Evolutionary conservation across 2,329 filamentous ascomycete species (phyloP).

Genomic region (Diaporthe sp.): DNA sequence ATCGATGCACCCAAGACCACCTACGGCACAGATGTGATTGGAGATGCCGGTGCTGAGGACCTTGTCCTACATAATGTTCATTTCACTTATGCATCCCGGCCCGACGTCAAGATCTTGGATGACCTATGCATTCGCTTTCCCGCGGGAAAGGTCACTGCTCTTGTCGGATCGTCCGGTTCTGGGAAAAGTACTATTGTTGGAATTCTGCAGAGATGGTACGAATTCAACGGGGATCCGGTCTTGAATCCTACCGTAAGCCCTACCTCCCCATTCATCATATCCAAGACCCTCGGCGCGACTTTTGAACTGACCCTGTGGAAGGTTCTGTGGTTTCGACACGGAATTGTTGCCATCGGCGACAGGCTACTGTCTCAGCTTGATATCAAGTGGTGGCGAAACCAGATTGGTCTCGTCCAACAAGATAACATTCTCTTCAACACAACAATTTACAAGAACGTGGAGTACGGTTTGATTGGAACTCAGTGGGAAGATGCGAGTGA

Average conservation of each 20-base stretch:
- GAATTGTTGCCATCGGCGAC: conserved; percentile 16
- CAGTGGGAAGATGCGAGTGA: conserved; percentile 52
- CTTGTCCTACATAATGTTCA: conserved; percentile 73
- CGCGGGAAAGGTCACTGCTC: conserved; percentile 81
- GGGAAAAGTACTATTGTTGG: conserved; percentile 86
- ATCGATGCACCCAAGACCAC: conserved; percentile 57
- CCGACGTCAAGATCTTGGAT: conserved; percentile 61
- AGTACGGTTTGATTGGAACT: conserved; percentile 61
- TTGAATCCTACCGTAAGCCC: conserved; percentile 26
- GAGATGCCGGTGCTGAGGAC: conserved; percentile 56
- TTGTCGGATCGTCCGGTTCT: conserved; percentile 85
- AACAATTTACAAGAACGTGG: conserved; percentile 66
- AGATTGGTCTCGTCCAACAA: conserved; percentile 59
- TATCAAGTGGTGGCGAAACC: conserved; percentile 68
- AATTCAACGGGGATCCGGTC: conserved; percentile 34
- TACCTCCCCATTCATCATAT: rapidly evolving
- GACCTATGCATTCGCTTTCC: conserved; percentile 64
- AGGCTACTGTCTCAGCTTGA: conserved; percentile 59
- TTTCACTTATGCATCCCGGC: conserved; percentile 73
- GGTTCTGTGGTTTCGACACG: conserved; percentile 21
- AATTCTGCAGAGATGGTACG: conserved; percentile 78
- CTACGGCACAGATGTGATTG: conserved; percentile 50
- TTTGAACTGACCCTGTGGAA: neutral
- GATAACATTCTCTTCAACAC: conserved; percentile 60
- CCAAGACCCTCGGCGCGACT: too few relatives aligned